Evolutionary conservation across 345 rosid genomes (phyloP).

Genomic region (Aquilaria yunnanensis): DNA sequence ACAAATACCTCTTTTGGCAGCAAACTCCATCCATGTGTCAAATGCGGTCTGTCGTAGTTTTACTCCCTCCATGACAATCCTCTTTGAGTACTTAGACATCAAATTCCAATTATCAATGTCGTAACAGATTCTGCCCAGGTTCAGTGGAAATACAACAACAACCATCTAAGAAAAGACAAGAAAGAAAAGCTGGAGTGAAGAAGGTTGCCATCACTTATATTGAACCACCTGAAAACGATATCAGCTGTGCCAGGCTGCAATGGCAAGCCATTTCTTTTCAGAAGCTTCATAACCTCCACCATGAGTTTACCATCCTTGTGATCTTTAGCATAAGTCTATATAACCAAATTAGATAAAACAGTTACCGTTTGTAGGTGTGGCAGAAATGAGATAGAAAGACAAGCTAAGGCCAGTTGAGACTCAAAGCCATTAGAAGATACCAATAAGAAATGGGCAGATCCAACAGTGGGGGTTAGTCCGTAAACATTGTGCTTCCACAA

Average conservation of each 20-base stretch:
- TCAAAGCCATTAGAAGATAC: slow-evolving; percentile 19
- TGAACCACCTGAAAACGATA: slow-evolving; percentile 57
- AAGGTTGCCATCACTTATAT: not conserved
- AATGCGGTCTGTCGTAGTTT: slow-evolving; percentile 61
- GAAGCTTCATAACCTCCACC: slow-evolving; percentile 63
- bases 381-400: slow-evolving; percentile 7
- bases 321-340: slow-evolving; percentile 65
- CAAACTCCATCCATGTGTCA: slow-evolving; percentile 79
- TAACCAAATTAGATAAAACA: slow-evolving; percentile 7
- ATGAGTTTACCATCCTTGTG: slow-evolving; percentile 48
- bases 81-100: slow-evolving; percentile 51
- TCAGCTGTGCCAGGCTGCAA: slow-evolving; percentile 82
- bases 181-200: slow-evolving; percentile 6
- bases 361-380: not conserved
- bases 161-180: slow-evolving; percentile 1
- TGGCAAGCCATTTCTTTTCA: slow-evolving; percentile 50
- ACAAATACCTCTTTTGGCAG: slow-evolving; percentile 57
- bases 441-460: slow-evolving; percentile 78
- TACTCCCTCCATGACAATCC: slow-evolving; percentile 60
- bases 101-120: slow-evolving; percentile 55
- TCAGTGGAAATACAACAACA: slow-evolving; percentile 14
- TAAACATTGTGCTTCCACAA: slow-evolving; percentile 75
- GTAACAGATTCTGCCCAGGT: slow-evolving; percentile 61
- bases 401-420: not conserved
- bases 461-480: slow-evolving; percentile 69